Percentiles rank a stretch among this genome's conserved stretches.
phyloP scores from a whole-genome alignment of 192 early-diverging fungal species.

The Coemansia sp. region DNA sequence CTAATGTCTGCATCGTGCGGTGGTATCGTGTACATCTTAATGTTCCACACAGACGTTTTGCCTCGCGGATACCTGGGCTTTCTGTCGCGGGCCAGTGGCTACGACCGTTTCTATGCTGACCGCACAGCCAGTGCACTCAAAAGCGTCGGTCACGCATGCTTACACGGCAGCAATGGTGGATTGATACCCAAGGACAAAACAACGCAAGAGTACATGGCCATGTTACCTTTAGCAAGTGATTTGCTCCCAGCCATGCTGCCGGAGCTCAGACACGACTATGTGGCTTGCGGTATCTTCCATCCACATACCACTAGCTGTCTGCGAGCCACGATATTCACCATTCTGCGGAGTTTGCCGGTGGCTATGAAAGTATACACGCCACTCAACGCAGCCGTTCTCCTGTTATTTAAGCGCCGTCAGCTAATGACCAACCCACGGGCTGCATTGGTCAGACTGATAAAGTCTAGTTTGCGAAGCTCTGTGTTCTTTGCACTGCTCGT shows the following conservation, averaged over 20 bases:
- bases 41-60: constrained; percentile 57
- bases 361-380: constrained; percentile 61
- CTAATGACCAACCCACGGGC: constrained; percentile 53
- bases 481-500: constrained; percentile 60
- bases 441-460: constrained; percentile 51
- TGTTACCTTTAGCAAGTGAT: constrained; percentile 54
- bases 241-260: constrained; percentile 45
- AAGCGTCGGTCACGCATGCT: constrained; percentile 10
- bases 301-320: constrained; percentile 55
- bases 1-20: constrained; percentile 26
- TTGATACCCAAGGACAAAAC: constrained; percentile 48
- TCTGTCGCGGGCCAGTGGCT: constrained; percentile 40
- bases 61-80: constrained; percentile 58
- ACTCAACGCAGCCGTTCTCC: constrained; percentile 53
- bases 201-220: constrained; percentile 52
- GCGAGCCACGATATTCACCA: constrained; percentile 30
- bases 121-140: constrained; percentile 7
- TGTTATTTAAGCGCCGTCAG: constrained; percentile 52
- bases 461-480: constrained; percentile 56
- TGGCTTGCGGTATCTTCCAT: constrained; percentile 60
- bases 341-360: constrained; percentile 51
- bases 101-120: constrained; percentile 23
- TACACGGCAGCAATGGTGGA: neutral
- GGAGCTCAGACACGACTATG: constrained; percentile 51
- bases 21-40: constrained; percentile 48